Base-by-base conservation (phyloP, 2,329 filamentous ascomycete genomes). In the Dothideomycetes sp. region DNA sequence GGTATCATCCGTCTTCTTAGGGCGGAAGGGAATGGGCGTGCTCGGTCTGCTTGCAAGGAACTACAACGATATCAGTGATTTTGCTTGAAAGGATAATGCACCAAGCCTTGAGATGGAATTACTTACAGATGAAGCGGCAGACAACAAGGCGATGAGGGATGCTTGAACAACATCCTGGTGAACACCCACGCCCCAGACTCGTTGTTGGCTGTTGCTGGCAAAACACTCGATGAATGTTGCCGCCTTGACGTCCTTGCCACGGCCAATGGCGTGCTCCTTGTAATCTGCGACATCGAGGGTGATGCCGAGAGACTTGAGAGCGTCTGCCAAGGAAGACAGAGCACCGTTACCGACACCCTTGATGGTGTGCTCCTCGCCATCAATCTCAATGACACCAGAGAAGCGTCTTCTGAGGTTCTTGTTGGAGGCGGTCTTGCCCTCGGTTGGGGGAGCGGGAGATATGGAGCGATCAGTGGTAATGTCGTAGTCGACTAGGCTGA, bases 191-290 rank as follows among this genome's bases (percentile, higher is more conserved):
- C 87, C 87, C 86, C 87, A 94, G 2, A 94, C 81, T 53, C 76
- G 81, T 52, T 84, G 70, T 39, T 73, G 73, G 46, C 71, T 80
- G 34, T 74, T 77, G 3, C 73, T 64, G 15, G 79, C 72, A 19
- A 74, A 87, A 62, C 87, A 94, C 61, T 95, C 84, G 47, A 96
- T 94, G 58, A 93, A 96, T 2, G 88, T 85, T 2, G 87, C 89
- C n/a, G 89, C 89, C 68, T 93, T 93, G 49, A 89, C 85, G 45
- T 86, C 77, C 42, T 78, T 75, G 45, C 84, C 85, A 37, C 72
- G 70, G 48, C 86, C 86, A 50, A 96, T 87, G 19, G 88, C 82
- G 63, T 96, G 89, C 62, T 96, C 91, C 69, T 93, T 94, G 70
- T 96, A 96, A 60, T 95, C 86, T 34, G 80, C 76, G 37, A 96